Evolutionary conservation across 164 flowering plant species (phyloP).

Genomic region (Akebia trifoliata): DNA sequence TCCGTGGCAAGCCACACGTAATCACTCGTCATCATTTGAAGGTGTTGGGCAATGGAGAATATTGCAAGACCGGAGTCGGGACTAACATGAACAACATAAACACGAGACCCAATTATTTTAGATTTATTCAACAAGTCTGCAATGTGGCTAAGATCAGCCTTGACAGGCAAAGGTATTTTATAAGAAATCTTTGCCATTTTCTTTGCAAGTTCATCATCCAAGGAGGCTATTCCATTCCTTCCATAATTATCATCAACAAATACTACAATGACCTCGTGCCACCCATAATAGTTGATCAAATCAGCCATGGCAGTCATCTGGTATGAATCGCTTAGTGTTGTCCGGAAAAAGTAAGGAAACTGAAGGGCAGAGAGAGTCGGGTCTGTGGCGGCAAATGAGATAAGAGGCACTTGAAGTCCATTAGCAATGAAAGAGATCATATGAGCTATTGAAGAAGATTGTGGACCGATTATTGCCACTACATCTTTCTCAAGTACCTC

Average conservation of each 20-base stretch:
- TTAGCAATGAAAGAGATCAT: constrained; percentile 51
- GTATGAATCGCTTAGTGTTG: constrained; percentile 48
- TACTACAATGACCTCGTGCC: constrained; percentile 62
- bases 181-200: constrained; percentile 32
- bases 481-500: constrained; percentile 54
- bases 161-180: constrained; percentile 38
- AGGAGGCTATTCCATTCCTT: constrained; percentile 57
- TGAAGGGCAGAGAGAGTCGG: constrained; percentile 80
- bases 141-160: constrained; percentile 23
- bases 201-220: constrained; percentile 50
- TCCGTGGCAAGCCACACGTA: constrained; percentile 83
- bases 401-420: constrained; percentile 69
- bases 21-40: constrained; percentile 52
- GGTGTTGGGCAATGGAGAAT: constrained; percentile 44
- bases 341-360: constrained; percentile 63
- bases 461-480: constrained; percentile 80
- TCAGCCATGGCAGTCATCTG: constrained; percentile 85
- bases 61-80: constrained; percentile 48
- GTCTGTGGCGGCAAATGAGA: constrained; percentile 81
- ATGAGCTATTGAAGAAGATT: constrained; percentile 76
- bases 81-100: constrained; percentile 65
- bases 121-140: constrained; percentile 32
- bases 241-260: constrained; percentile 70
- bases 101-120: constrained; percentile 49
- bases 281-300: constrained; percentile 46